Percentiles rank a stretch among this genome's conserved stretches.
Conservation (phyloP, 139 green algal genomes). For the Trebouxia sp. region DNA sequence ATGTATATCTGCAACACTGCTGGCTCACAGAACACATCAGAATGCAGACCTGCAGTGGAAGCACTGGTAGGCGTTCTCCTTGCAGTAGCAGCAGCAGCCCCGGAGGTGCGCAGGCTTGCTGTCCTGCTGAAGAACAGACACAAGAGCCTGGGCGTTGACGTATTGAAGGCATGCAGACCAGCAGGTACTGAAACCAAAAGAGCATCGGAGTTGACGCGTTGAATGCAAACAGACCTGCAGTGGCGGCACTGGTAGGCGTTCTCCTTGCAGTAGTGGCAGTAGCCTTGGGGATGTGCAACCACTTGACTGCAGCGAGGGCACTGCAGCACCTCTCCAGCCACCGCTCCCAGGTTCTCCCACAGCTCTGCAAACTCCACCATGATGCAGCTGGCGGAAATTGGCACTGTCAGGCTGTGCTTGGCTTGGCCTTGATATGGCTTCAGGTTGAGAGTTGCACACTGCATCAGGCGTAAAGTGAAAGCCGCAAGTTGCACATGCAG, state of each 20-base stretch:
- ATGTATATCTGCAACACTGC: too few species aligned
- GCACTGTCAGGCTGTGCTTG: constrained; percentile 40
- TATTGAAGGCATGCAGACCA: not conserved
- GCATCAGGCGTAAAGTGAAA: not conserved
- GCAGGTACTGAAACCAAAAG: too few species aligned
- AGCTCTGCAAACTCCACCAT: constrained; percentile 52
- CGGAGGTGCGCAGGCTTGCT: too few species aligned
- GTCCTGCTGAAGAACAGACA: too few species aligned
- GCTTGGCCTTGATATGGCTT: constrained; percentile 41
- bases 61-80: not conserved
- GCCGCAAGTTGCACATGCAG: not conserved
- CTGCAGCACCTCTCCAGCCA: constrained; percentile 46
- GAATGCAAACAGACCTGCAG: constrained; percentile 39
- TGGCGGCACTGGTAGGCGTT: constrained; percentile 66
- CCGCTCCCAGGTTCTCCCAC: constrained; percentile 44
- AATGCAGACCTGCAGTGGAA: not conserved
- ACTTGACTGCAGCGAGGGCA: constrained; percentile 55
- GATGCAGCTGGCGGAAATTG: constrained; percentile 47
- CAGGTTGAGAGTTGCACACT: constrained; percentile 31
- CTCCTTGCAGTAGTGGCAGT: constrained; percentile 59
- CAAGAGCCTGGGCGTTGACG: too few species aligned
- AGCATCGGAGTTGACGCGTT: too few species aligned
- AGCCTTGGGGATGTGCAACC: constrained; percentile 53
- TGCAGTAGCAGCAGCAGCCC: not conserved
- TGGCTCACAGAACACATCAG: not conserved